These are phyloP conservation scores for Pestalotiopsis sp. DNA, from an alignment of 2,329 filamentous ascomycete genomes.

Conservation along the genomic window DNA sequence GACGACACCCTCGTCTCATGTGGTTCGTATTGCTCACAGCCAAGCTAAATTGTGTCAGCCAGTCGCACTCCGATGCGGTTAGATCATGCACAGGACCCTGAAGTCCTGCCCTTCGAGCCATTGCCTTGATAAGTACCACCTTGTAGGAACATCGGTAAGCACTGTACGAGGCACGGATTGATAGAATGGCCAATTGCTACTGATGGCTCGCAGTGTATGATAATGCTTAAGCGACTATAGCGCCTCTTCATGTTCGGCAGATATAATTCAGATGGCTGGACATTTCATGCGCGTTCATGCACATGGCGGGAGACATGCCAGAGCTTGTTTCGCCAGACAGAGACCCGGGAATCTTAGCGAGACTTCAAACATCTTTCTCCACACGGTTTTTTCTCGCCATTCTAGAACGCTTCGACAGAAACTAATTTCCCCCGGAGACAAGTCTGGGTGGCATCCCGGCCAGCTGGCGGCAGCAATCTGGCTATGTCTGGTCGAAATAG, in stretches of 20 bases:
- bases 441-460: not conserved
- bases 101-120: not conserved
- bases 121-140: not conserved
- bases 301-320: not conserved
- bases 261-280: not conserved
- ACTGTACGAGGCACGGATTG: not conserved
- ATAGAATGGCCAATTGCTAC: not conserved
- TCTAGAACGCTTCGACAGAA: not conserved
- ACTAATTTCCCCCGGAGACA: not conserved
- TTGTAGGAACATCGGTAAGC: not conserved
- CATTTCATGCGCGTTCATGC: not conserved
- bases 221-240: not conserved
- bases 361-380: too few species aligned
- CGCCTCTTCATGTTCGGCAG: not conserved
- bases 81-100: conserved; percentile 4
- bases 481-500: not conserved
- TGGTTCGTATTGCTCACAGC: conserved; percentile 8
- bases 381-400: not conserved
- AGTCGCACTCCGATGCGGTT: conserved; percentile 3
- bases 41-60: not conserved
- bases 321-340: not conserved
- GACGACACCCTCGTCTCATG: not conserved
- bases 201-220: not conserved
- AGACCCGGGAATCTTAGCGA: not conserved
- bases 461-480: not conserved